Conservation (phyloP, 352 stramenopile species). For the Globisporangium radiosum region DNA sequence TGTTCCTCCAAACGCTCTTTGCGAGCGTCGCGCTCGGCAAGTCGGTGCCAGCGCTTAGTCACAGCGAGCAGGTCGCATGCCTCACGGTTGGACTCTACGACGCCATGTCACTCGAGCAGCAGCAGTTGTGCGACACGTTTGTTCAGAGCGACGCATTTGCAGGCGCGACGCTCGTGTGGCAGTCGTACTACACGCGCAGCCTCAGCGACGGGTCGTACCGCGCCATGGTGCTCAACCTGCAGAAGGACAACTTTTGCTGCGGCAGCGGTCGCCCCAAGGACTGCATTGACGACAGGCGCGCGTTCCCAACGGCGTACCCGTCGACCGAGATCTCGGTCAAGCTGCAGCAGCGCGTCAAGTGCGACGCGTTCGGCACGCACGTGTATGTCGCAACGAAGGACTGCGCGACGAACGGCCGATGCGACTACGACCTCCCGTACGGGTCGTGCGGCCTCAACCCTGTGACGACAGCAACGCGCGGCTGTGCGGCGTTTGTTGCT, state of each 20-base stretch:
- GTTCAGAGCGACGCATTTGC: slow-evolving; percentile 53
- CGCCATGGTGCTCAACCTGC: slow-evolving; percentile 47
- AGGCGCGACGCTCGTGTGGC: slow-evolving; percentile 60
- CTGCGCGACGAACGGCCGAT: slow-evolving; percentile 29
- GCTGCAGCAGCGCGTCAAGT: slow-evolving; percentile 22
- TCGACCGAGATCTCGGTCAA: slow-evolving; percentile 19
- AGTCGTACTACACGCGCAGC: slow-evolving; percentile 62
- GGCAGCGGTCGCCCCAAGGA: slow-evolving; percentile 49
- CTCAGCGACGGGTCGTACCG: slow-evolving; percentile 32
- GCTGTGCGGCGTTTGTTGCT: slow-evolving; percentile 48
- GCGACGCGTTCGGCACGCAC: slow-evolving; percentile 13
- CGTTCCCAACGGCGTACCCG: slow-evolving; percentile 44
- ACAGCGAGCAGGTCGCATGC: slow-evolving; percentile 39
- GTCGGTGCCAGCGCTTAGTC: slow-evolving; percentile 22
- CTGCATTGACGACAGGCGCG: slow-evolving; percentile 33
- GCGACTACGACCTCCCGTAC: slow-evolving; percentile 58
- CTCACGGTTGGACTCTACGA: slow-evolving; percentile 57
- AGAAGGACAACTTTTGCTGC: slow-evolving; percentile 67
- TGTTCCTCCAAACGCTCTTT: slow-evolving; percentile 64
- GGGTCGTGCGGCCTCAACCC: slow-evolving; percentile 53
- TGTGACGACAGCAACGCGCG: slow-evolving; percentile 35
- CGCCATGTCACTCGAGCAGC: slow-evolving; percentile 21
- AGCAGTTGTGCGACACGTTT: slow-evolving; percentile 41
- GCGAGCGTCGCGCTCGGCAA: slow-evolving; percentile 39
- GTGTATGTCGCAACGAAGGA: slow-evolving; percentile 45